Evolutionary conservation across 2,329 filamentous ascomycete genomes (phyloP).

Genomic region (Hypoxylon rubiginosum): DNA sequence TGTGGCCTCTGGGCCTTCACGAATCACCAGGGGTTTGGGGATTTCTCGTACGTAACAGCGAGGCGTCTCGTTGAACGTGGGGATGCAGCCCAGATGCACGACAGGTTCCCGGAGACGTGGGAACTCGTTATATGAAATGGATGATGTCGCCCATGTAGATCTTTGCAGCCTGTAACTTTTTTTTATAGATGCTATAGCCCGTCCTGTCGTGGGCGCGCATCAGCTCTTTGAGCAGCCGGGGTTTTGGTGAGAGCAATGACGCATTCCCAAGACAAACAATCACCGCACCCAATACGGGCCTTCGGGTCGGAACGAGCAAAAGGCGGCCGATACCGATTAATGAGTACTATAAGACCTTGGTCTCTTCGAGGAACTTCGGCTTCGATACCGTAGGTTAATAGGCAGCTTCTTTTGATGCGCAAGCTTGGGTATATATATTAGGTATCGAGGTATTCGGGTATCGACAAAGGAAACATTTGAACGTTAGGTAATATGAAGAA

Average conservation of each 20-base stretch:
- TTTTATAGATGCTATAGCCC: slow-evolving; percentile 21
- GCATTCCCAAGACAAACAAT: slow-evolving; percentile 35
- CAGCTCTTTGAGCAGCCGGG: slow-evolving; percentile 36
- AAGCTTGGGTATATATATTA: background rate
- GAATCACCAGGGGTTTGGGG: slow-evolving; percentile 33
- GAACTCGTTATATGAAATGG: slow-evolving; percentile 28
- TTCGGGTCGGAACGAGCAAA: slow-evolving; percentile 15
- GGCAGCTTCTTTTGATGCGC: background rate
- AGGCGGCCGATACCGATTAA: slow-evolving; percentile 11
- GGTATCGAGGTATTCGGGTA: slow-evolving; percentile 9
- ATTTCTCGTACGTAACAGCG: slow-evolving; percentile 50
- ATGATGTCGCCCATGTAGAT: slow-evolving; percentile 44
- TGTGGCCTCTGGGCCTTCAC: slow-evolving; percentile 23
- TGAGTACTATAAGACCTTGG: slow-evolving; percentile 19
- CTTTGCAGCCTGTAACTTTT: slow-evolving; percentile 20
- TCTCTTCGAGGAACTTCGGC: slow-evolving; percentile 6
- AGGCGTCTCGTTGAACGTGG: slow-evolving; percentile 32
- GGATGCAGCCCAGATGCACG: slow-evolving; percentile 42
- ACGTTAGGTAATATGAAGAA: slow-evolving; percentile 13
- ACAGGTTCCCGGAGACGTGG: slow-evolving; percentile 47
- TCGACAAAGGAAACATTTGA: slow-evolving; percentile 25
- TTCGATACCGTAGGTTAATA: slow-evolving; percentile 2
- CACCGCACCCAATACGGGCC: slow-evolving; percentile 20
- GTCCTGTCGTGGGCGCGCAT: slow-evolving; percentile 32
- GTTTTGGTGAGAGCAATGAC: slow-evolving; percentile 31